Evolutionary conservation across 768 basidiomycete species (phyloP), one percentile per base, ranked within the genome.

Genomic region (Serendipita sp.): DNA sequence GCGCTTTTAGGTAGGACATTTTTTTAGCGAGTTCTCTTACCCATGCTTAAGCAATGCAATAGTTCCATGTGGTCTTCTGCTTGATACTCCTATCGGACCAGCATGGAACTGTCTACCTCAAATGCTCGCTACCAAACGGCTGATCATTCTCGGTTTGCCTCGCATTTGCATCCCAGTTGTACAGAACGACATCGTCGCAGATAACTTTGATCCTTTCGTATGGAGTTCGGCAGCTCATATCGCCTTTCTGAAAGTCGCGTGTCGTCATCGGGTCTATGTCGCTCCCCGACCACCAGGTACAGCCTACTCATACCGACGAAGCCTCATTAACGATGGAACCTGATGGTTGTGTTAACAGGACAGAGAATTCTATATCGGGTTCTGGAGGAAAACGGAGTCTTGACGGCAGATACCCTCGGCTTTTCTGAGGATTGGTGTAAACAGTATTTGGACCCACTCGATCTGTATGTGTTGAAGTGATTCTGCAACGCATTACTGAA

Each of bases 61-160:
- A 60, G 56, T 32, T 30, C 30, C 30, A n/a, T 35, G 32, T 34
- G 56, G 56, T 8, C 37, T 60, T 34, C 56, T 60, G 10, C 56
- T 60, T 38, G 56, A 60, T 4, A 34, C 56, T 24, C 28, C 34
- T 10, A 35, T n/a, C 4, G 56, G 56, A 1, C 56, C 56, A 28
- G 56, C 56, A 28, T 60, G 56, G 56, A 60, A 11, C 28, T 37
- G 37, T 37, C 30, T 60, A 34, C 56, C 56, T 28, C 56, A 60
- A 60, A 60, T 60, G 56, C 56, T 60, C 56, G 56, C 56, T 4
- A 60, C 56, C 4, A 60, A 60, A 18, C 56, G 56, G 11, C 56
- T 60, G 24, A n/a, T 34, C n/a, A 38, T 60, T 37, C n/a, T n/a
- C 18, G 56, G 56, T n/a, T 11, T 60, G 4, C 56, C 56, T 60